Evolutionary conservation across 768 basidiomycete genomes (phyloP).

Genomic region (Psilocybe sp.): DNA sequence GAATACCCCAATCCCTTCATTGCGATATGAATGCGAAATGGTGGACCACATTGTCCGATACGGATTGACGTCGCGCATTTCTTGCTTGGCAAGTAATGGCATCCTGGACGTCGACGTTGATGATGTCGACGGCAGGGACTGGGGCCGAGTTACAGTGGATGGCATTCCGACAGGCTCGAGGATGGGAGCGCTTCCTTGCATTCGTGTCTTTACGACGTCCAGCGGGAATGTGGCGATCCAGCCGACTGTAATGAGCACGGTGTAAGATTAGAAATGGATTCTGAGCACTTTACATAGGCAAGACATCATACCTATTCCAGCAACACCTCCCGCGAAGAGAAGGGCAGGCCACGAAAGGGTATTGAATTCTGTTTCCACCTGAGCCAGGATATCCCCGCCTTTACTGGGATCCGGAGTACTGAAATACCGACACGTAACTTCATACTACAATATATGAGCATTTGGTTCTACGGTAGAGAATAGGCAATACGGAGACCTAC

Average conservation of each 20-base stretch:
- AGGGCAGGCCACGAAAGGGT: conserved; percentile 46
- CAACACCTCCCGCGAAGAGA: conserved; percentile 71
- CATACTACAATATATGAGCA: conserved; percentile 3
- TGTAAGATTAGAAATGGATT: background rate
- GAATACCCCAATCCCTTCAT: conserved; percentile 69
- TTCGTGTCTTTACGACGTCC: conserved; percentile 87
- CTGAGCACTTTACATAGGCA: background rate
- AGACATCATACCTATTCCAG: conserved; percentile 51
- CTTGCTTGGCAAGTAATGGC: background rate
- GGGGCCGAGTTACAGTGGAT: background rate
- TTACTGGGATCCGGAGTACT: background rate
- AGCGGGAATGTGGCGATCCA: conserved; percentile 86
- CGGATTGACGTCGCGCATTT: conserved; percentile 35
- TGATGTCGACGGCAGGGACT: no score
- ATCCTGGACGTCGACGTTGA: background rate
- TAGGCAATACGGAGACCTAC: conserved; percentile 44
- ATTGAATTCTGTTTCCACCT: background rate
- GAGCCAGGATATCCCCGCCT: background rate
- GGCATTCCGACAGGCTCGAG: background rate
- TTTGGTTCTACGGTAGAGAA: no score
- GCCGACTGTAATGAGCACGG: conserved; percentile 37
- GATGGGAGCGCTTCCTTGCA: conserved; percentile 53
- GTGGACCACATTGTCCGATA: conserved; percentile 61
- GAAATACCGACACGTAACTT: conserved; percentile 2
- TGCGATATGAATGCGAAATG: conserved; percentile 53